Evolutionary conservation across 2,329 filamentous ascomycete species (phyloP), one percentile per base, ranked within the genome.

Genomic region (Colletotrichum coccodes): DNA sequence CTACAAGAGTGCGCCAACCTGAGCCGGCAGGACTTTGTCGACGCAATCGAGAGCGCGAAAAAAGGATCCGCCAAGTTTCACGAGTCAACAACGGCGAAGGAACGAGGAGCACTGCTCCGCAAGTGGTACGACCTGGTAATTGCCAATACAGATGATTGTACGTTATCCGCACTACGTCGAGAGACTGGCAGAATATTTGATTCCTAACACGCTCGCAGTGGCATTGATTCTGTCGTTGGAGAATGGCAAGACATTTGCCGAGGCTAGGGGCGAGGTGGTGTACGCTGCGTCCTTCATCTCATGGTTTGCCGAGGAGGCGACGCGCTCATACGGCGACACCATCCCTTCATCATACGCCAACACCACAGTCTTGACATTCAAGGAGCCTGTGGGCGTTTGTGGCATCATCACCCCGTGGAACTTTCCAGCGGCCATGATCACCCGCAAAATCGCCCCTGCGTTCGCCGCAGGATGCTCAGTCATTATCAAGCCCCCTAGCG

Each of bases 401-500:
- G 90, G 89, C 44, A 78, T 92, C 46, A 90, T 92, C 71, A 91
- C 89, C 14, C 91, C 90, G 30, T 86, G 87, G 88, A 90, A 91
- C 78, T 91, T 91, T 72, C 84, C 85, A 14, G 78, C 81, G 21
- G 84, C 83, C 18, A 87, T 87, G 85, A 81, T 85, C 60, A 80
- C 80, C 5, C 74, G 82, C 32, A 84, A 84, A 64, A 75, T 80
- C 18, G 82, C 75, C 0, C 77, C 88, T 0, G 87, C 87, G 1
- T 81, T 93, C 32, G 91, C 91, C 14, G 91, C 91, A 23, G 91
- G 91, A 52, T 93, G 91, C 78, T 91, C 91, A 2, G 87, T 92
- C 12, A 90, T 93, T 4, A 86, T 87, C 59, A 93, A 93, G 79
- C 89, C 90, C n/a, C 89, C 91, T 0, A 85, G 86, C 21, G 90